phyloP scores from a whole-genome alignment of 495 filamentous ascomycete species.

The Tuber aestivum region DNA sequence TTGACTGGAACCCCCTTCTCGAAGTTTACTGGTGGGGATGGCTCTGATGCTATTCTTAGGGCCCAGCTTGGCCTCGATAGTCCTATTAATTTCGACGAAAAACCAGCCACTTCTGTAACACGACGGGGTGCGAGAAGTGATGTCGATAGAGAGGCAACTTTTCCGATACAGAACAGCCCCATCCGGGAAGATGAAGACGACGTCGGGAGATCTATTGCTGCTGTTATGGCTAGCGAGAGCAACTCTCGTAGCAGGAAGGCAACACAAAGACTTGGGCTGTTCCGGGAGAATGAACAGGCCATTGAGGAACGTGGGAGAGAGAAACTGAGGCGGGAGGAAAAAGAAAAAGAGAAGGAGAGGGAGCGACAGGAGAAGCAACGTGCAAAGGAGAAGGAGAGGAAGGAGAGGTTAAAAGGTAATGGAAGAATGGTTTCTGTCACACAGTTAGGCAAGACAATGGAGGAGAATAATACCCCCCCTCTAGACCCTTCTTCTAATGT shows the following conservation, averaged over 20 bases:
- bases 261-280: conserved; percentile 83
- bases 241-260: conserved; percentile 86
- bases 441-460: conserved; percentile 8
- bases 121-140: neutral
- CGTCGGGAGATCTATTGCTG: conserved; percentile 36
- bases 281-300: conserved; percentile 76
- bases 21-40: conserved; percentile 12
- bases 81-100: conserved; percentile 24
- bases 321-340: conserved; percentile 46
- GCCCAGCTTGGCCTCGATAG: conserved; percentile 21
- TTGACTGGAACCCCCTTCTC: neutral
- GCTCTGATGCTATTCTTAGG: conserved; percentile 13
- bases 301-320: conserved; percentile 46
- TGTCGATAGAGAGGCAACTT: neutral
- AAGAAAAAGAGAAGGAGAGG: conserved; percentile 43
- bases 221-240: conserved; percentile 52
- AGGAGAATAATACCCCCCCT: conserved; percentile 26
- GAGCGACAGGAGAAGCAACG: conserved; percentile 41
- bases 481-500: conserved; percentile 39
- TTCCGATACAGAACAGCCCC: neutral
- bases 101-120: conserved; percentile 18
- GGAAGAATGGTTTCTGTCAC: conserved; percentile 21
- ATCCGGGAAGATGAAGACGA: conserved; percentile 22
- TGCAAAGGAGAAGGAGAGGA: conserved; percentile 41
- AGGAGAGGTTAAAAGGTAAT: conserved; percentile 30